Base-by-base conservation (phyloP, 768 basidiomycete genomes). In the Myochromella boudieri region DNA sequence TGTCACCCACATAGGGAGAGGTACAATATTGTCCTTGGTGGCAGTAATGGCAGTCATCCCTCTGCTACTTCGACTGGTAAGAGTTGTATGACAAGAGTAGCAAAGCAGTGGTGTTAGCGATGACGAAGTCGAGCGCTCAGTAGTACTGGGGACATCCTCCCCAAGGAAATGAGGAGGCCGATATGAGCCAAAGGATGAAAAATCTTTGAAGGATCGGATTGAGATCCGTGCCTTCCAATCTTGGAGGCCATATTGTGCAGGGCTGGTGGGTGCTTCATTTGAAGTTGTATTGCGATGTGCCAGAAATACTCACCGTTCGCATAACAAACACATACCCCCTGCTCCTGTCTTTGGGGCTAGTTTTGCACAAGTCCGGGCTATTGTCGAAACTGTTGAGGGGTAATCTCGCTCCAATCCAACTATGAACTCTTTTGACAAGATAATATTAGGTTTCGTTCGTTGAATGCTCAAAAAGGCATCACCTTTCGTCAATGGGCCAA, bases 331-430 rank as follows among this genome's bases (percentile, higher is more conserved):
- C 6, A 54, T 58, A 0, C 68, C 71, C 6, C 64, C 64, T 0
- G 80, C 67, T 2, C 65, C 69, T 43, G 76, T 67, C 60, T 86
- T 91, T 0, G 91, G 81, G 7, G 81, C 75, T 21, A 93, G 65
- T 64, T 93, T 93, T 4, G 75, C 82, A 57, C 87, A 89, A 1
- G 91, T 92, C 27, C 86, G 79, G 18, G 82, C 82, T 40, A 93
- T 87, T 0, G 91, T 82, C 6, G 88, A 91, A 9, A 92, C 91
- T 0, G 91, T 93, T 0, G 90, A 89, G 3, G 91, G 91, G 61
- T 86, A 93, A 61, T 91, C 84, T 41, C 76, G 80, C 64, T 93
- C 91, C 22, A 93, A 60, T 2, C 88, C 84, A 15, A 85, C 65
- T 46, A 93, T 87, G 55, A 92, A 93, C 60, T 84, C 91, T 91